phyloP scores from a whole-genome alignment of 176 grass and related monocot genomes.

The Hsuehochloa calcarea region DNA sequence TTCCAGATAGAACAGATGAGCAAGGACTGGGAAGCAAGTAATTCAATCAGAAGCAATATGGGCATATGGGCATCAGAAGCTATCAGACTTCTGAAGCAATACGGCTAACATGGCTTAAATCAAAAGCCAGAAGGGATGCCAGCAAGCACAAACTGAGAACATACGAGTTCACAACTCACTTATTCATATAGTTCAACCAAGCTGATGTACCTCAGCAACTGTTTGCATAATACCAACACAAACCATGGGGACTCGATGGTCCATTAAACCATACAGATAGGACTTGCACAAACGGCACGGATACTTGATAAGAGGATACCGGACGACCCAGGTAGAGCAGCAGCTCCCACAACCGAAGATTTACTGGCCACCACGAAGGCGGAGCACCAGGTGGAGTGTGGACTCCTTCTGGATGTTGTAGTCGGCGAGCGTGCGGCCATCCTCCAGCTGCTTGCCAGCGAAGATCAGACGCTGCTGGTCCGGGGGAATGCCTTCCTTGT shows the following conservation, averaged over 20 bases:
- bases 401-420: slow-evolving; percentile 84
- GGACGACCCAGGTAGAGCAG: slow-evolving; percentile 5
- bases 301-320: background rate
- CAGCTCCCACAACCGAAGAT: background rate
- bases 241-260: background rate
- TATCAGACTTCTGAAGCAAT: background rate
- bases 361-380: slow-evolving; percentile 60
- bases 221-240: background rate
- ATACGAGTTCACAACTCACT: background rate
- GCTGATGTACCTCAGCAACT: background rate
- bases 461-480: slow-evolving; percentile 72
- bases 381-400: slow-evolving; percentile 66
- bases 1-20: background rate
- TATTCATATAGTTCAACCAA: slow-evolving; percentile 8
- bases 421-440: slow-evolving; percentile 49
- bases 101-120: background rate
- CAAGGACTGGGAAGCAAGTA: background rate
- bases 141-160: background rate
- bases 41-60: too few species aligned
- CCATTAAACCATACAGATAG: background rate
- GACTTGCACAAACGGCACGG: background rate
- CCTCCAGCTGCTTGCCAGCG: slow-evolving; percentile 61
- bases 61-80: too few species aligned
- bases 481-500: slow-evolving; percentile 67
- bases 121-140: background rate